Evolutionary conservation across 257 asterid species (phyloP), one percentile per base, ranked within the genome.

Genomic region (Striga asiatica): DNA sequence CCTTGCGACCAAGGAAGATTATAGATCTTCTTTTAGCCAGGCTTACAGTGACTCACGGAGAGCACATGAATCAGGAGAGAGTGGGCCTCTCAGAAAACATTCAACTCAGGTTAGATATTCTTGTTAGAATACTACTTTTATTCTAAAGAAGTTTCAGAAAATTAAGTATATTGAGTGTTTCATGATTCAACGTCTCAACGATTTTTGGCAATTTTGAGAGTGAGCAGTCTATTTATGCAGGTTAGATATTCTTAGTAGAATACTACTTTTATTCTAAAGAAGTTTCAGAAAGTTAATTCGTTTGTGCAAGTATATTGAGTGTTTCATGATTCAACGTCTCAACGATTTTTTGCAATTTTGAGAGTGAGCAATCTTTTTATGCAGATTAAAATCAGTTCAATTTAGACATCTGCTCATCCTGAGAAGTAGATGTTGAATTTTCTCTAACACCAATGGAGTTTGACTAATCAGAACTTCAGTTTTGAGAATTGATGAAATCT

Each of bases 1-100:
- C 27, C 54, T 64, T 35, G 95, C 94, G 63, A 77, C 77, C 56
- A 66, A 69, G 71, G 85, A 72, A 67, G 89, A 76, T 42, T 38
- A 71, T 35, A 58, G 46, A 11, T 23, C 74, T 29, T n/a, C 63
- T 23, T 31, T 57, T 50, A 66, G 56, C 67, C 62, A 48, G 50
- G 68, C 58, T 50, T 31, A n/a, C 32, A 28, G 51, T 56, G 74
- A 68, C 51, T 38, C 53, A 16, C 61, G 68, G 41, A 54, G 62
- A 52, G 54, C 63, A 0, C 49, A 16, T n/a, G 72, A 68, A 37
- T 63, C 76, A 24, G 57, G 58, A 50, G 59, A 60, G 51, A 49
- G 42, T 34, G 66, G 45, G 53, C 54, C 67, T 14, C 39, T 69
- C 50, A 56, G 60, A 64, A 77, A 70, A 58, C 55, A 20, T 45